Conservation (phyloP, 306 rosid genomes). For the Abrus pulchellus region DNA sequence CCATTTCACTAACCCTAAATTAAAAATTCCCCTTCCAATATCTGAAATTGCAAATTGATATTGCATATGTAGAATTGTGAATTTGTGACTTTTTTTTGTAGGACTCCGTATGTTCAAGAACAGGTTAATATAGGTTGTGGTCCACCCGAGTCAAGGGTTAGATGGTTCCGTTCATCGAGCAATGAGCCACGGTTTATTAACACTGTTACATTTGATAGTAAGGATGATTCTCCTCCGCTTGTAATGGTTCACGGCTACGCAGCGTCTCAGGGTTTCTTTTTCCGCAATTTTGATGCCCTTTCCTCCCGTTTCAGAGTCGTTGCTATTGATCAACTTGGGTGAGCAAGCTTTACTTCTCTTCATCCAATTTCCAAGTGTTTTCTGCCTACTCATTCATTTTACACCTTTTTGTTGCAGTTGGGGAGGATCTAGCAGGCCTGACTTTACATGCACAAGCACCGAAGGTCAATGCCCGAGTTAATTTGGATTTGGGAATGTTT, state of each 20-base stretch:
- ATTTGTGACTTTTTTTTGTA: slow-evolving; percentile 27
- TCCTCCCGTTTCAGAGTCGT: slow-evolving; percentile 85
- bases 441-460: slow-evolving; percentile 93
- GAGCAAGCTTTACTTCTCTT: slow-evolving; percentile 54
- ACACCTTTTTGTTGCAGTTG: slow-evolving; percentile 65
- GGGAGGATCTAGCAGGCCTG: slow-evolving; percentile 99
- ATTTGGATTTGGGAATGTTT: slow-evolving; percentile 23
- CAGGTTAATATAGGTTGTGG: slow-evolving; percentile 89
- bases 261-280: slow-evolving; percentile 93
- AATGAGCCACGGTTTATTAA: slow-evolving; percentile 83
- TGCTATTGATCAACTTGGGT: slow-evolving; percentile 98
- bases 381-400: neutral
- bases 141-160: slow-evolving; percentile 83
- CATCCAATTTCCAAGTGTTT: neutral
- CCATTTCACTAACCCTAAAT: slow-evolving; percentile 43
- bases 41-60: neutral
- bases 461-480: slow-evolving; percentile 70
- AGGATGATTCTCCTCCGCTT: slow-evolving; percentile 78
- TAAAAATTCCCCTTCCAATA: no score
- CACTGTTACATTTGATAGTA: slow-evolving; percentile 81
- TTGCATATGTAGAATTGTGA: slow-evolving; percentile 25
- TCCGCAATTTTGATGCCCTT: slow-evolving; percentile 93
- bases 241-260: slow-evolving; percentile 97
- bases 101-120: slow-evolving; percentile 94
- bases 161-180: slow-evolving; percentile 92